Conservation (phyloP, 2,329 filamentous ascomycete genomes). For the Aspergillus calidoustus region DNA sequence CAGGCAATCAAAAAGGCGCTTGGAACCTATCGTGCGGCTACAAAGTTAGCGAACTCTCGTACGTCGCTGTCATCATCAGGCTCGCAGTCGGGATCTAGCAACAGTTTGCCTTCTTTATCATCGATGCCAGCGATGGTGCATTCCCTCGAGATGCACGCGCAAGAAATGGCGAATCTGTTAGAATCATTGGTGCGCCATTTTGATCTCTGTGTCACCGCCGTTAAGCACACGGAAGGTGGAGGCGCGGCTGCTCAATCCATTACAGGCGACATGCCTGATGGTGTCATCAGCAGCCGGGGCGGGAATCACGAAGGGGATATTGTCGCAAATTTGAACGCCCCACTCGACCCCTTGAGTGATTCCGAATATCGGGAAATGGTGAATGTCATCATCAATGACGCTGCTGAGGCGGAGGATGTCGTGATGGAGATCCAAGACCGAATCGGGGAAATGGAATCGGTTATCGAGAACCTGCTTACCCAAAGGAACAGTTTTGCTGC, state of each 20-base stretch:
- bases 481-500: conserved; percentile 64
- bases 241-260: conserved; percentile 70
- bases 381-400: conserved; percentile 66
- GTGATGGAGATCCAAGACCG: conserved; percentile 73
- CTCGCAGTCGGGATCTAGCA: conserved; percentile 38
- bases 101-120: conserved; percentile 42
- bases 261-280: conserved; percentile 63
- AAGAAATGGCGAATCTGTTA: conserved; percentile 80
- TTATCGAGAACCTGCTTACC: conserved; percentile 66
- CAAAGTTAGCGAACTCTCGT: conserved; percentile 45
- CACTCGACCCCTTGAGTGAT: conserved; percentile 71
- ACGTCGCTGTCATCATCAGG: conserved; percentile 38
- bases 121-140: conserved; percentile 60
- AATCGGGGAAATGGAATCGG: conserved; percentile 75
- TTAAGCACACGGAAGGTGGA: conserved; percentile 85
- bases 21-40: conserved; percentile 44
- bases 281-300: conserved; percentile 48
- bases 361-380: conserved; percentile 84
- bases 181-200: conserved; percentile 85
- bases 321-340: conserved; percentile 45
- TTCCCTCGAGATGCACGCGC: conserved; percentile 72
- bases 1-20: conserved; percentile 66
- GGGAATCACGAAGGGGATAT: conserved; percentile 40
- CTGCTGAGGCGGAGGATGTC: conserved; percentile 65
- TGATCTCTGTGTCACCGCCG: conserved; percentile 88